phyloP scores from a whole-genome alignment of 805 yeast genomes.

The Blastobotrys chiropterorum region DNA sequence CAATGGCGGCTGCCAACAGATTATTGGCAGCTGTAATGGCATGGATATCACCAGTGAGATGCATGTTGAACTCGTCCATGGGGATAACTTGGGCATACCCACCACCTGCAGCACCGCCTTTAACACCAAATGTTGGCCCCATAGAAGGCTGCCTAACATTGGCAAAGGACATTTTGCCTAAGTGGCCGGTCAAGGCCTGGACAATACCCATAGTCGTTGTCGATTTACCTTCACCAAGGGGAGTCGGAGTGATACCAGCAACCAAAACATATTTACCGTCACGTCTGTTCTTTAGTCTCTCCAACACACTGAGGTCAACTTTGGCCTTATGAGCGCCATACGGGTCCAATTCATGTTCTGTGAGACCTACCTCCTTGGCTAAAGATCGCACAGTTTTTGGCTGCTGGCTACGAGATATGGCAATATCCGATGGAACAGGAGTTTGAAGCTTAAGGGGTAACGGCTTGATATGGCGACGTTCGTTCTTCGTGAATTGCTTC shows the following conservation, averaged over 20 bases:
- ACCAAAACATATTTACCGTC: constrained; percentile 87
- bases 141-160: constrained; percentile 96
- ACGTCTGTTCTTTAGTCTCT: constrained; percentile 55
- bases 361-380: constrained; percentile 78
- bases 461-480: constrained; percentile 43
- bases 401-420: constrained; percentile 77
- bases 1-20: constrained; percentile 92
- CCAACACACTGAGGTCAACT: constrained; percentile 61
- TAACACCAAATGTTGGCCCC: constrained; percentile 99
- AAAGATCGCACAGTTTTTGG: constrained; percentile 76
- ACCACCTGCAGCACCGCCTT: constrained; percentile 99
- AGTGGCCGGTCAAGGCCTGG: constrained; percentile 93
- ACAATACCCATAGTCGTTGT: constrained; percentile 95
- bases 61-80: constrained; percentile 98
- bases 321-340: constrained; percentile 90
- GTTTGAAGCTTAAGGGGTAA: constrained; percentile 45
- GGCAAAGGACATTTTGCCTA: constrained; percentile 78
- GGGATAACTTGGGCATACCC: constrained; percentile 97
- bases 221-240: constrained; percentile 95
- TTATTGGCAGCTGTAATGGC: constrained; percentile 93
- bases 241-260: constrained; percentile 97
- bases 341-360: constrained; percentile 73
- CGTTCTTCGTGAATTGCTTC: constrained; percentile 34
- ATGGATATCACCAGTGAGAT: constrained; percentile 94
- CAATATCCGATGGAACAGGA: constrained; percentile 91